Evolutionary conservation across 192 early-diverging fungal genomes (phyloP).

Genomic region (Linnemannia exigua): DNA sequence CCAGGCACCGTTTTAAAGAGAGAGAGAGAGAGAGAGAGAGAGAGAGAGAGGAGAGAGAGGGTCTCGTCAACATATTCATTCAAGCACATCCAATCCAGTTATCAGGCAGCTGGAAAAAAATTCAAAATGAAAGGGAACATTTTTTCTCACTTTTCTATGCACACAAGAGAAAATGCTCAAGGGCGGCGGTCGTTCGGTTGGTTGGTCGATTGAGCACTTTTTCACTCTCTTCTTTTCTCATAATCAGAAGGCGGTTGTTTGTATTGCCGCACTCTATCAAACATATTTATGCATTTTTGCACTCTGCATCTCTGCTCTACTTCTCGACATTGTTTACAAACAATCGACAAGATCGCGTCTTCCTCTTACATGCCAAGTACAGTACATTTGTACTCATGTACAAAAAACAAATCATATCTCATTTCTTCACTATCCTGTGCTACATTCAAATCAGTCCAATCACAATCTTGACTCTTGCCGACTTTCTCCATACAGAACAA

Average conservation of each 20-base stretch:
- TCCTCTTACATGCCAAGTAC: not conserved
- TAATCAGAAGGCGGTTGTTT: not conserved
- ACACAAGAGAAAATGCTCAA: not conserved
- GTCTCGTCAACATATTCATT: not conserved
- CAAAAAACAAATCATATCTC: not conserved
- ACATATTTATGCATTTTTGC: not conserved
- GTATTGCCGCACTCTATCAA: not conserved
- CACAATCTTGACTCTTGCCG: not conserved
- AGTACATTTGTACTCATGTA: not conserved
- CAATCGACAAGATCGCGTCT: not conserved
- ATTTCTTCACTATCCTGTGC: not conserved
- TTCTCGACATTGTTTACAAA: too few species aligned
- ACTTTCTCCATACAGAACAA: not conserved
- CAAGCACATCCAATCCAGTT: not conserved
- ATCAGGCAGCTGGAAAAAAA: not conserved
- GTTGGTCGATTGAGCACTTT: not conserved
- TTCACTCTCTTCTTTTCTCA: not conserved
- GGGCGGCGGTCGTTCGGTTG: not conserved
- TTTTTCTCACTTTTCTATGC: not conserved
- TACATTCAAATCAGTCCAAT: not conserved
- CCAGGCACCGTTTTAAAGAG: not conserved
- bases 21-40: too few species aligned
- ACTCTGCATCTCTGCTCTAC: not conserved
- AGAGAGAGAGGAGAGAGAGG: too few species aligned
- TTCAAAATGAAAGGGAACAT: not conserved